Base-by-base conservation (phyloP, 2,329 filamentous ascomycete species). In the Colletotrichum sp. region DNA sequence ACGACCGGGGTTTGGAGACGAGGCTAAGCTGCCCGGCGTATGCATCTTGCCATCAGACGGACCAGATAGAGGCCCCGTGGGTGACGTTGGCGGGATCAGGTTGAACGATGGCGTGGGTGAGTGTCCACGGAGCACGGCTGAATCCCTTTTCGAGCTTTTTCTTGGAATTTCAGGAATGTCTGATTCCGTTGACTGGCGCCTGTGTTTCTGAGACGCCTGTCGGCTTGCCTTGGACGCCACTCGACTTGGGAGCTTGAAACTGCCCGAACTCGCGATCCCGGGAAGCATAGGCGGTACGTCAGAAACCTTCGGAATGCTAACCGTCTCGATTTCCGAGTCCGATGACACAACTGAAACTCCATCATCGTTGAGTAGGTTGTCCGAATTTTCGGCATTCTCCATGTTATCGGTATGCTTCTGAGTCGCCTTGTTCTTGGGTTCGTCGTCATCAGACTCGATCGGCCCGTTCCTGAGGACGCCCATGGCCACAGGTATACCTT, bases 121-220 rank as follows among this genome's bases (percentile, higher is more conserved):
- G 71, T 78, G 81, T 28, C 85, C 80, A n/a, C 82, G 81, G 28
- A 82, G 83, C 34, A 79, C 81, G 55, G 83, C 85, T 3, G 90
- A 92, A 75, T 89, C 85, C 75, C 93, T 89, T 81, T 92, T 92
- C 1, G 94, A 96, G 82, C 93, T 95, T 84, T 94, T 95, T 34
- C 94, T 89, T 4, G 95, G 94, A 36, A 96, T 90, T 9, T 89
- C 87, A 0, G 92, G 92, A 6, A 88, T 80, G n/a, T 85, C 81
- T 71, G 85, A 66, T 78, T 87, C 79, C 67, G 83, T 73, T 79
- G 74, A 80, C 77, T 71, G 69, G 8, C 68, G 75, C 82, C 84
- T 67, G 85, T 86, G 18, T 80, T 79, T 49, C 77, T 85, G 81
- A 69, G 84, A 82, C 36, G 82, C 76, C 52, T 83, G 80, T 26